Evolutionary conservation across 192 early-diverging fungal species (phyloP).

Genomic region (Allomyces macrogynus): DNA sequence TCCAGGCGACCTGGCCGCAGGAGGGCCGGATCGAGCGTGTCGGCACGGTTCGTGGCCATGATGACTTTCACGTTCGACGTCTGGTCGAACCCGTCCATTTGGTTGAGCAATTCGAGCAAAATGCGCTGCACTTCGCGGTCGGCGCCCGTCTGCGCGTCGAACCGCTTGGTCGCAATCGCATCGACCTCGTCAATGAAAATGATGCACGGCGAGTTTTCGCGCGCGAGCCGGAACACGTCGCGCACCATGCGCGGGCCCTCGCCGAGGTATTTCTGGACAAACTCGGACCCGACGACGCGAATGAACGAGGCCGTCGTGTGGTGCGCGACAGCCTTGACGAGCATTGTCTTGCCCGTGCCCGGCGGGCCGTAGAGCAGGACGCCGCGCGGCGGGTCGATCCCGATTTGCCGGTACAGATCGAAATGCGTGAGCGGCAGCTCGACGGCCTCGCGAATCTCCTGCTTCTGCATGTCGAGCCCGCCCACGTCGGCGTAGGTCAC

Average conservation of each 20-base stretch:
- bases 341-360: constrained; percentile 94
- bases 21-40: constrained; percentile 90
- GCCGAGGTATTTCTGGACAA: constrained; percentile 97
- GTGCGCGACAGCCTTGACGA: constrained; percentile 97
- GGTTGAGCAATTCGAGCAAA: constrained; percentile 88
- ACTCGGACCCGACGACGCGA: constrained; percentile 90
- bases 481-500: constrained; percentile 64
- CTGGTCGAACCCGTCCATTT: constrained; percentile 99
- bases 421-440: constrained; percentile 95
- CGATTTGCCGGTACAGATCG: constrained; percentile 94
- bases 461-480: constrained; percentile 79
- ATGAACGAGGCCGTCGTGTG: constrained; percentile 93
- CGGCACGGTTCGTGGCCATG: constrained; percentile 97
- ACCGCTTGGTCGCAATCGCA: constrained; percentile 94
- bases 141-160: constrained; percentile 93
- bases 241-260: constrained; percentile 96
- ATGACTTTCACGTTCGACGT: constrained; percentile 98
- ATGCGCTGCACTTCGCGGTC: constrained; percentile 98
- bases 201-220: constrained; percentile 92
- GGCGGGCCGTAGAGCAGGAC: constrained; percentile 98
- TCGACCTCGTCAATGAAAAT: constrained; percentile 99
- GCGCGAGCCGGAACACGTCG: constrained; percentile 86
- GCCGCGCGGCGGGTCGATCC: constrained; percentile 95
- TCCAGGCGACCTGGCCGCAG: constrained; percentile 91
- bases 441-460: constrained; percentile 85